Conservation (phyloP, 352 stramenopile genomes). For the Aphanomyces astaci region DNA sequence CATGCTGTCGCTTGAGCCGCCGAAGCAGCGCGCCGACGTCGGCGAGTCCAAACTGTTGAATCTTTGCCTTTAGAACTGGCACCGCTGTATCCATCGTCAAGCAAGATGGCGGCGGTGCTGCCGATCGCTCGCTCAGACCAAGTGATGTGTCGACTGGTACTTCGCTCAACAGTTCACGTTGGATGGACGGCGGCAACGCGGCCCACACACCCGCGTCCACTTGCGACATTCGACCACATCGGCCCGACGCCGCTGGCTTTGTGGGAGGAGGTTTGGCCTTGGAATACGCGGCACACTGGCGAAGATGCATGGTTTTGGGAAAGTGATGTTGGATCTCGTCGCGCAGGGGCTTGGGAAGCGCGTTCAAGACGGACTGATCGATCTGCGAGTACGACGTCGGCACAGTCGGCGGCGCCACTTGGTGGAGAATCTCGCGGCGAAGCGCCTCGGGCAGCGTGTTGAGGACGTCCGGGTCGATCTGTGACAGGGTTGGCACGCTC, state of each 20-base stretch:
- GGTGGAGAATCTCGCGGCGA: slow-evolving; percentile 49
- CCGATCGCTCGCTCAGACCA: too few species aligned
- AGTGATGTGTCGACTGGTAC: too few species aligned
- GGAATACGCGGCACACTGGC: not conserved
- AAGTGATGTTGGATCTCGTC: slow-evolving; percentile 39
- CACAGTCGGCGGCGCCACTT: slow-evolving; percentile 31
- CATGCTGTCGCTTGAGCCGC: not conserved
- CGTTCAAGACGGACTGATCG: slow-evolving; percentile 64
- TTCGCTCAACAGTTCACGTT: not conserved
- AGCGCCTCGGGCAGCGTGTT: slow-evolving; percentile 47
- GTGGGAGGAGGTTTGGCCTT: not conserved
- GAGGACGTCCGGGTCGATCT: slow-evolving; percentile 57
- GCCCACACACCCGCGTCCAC: not conserved
- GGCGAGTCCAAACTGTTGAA: not conserved
- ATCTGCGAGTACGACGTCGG: slow-evolving; percentile 51
- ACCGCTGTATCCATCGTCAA: not conserved
- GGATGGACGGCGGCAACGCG: slow-evolving; percentile 3
- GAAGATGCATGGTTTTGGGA: not conserved
- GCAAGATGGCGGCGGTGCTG: not conserved
- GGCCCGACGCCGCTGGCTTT: too few species aligned
- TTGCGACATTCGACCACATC: too few species aligned
- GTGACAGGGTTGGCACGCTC: slow-evolving; percentile 34
- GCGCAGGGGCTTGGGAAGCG: slow-evolving; percentile 53
- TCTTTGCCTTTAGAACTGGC: not conserved
- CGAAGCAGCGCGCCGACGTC: not conserved